Conservation (phyloP, 495 filamentous ascomycete genomes). For the Penicillium fimorum region DNA sequence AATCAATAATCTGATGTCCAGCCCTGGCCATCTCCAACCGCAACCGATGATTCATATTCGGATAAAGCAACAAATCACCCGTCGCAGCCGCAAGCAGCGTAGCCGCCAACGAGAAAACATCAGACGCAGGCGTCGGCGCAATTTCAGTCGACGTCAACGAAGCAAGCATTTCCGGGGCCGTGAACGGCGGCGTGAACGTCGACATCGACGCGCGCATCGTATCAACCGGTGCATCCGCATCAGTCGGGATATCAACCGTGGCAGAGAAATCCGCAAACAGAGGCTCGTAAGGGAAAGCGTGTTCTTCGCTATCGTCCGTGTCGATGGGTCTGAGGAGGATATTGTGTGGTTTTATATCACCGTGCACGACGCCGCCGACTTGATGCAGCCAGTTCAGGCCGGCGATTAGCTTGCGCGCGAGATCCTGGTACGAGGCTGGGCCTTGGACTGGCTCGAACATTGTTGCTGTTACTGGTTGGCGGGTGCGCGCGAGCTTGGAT, state of each 20-base stretch:
- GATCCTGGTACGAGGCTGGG: slow-evolving; percentile 35
- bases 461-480: slow-evolving; percentile 38
- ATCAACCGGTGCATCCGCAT: slow-evolving; percentile 16
- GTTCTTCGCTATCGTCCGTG: slow-evolving; percentile 10
- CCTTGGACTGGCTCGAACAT: slow-evolving; percentile 55
- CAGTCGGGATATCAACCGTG: slow-evolving; percentile 36
- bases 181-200: slow-evolving; percentile 58
- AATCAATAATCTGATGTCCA: slow-evolving; percentile 48
- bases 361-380: slow-evolving; percentile 42
- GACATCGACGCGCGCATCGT: slow-evolving; percentile 32
- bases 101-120: slow-evolving; percentile 53
- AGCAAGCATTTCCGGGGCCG: slow-evolving; percentile 53
- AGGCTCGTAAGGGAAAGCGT: slow-evolving; percentile 38
- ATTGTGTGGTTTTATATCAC: slow-evolving; percentile 48
- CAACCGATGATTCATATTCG: slow-evolving; percentile 43
- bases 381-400: slow-evolving; percentile 54
- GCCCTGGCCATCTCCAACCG: slow-evolving; percentile 48
- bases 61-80: slow-evolving; percentile 53
- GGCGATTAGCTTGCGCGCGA: slow-evolving; percentile 50
- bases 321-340: slow-evolving; percentile 34
- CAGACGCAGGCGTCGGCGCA: slow-evolving; percentile 22
- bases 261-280: slow-evolving; percentile 62
- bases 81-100: slow-evolving; percentile 56
- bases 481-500: slow-evolving; percentile 28
- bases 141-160: slow-evolving; percentile 28